phyloP scores from a whole-genome alignment of 805 yeast species.

The Candida parachauliodes region DNA sequence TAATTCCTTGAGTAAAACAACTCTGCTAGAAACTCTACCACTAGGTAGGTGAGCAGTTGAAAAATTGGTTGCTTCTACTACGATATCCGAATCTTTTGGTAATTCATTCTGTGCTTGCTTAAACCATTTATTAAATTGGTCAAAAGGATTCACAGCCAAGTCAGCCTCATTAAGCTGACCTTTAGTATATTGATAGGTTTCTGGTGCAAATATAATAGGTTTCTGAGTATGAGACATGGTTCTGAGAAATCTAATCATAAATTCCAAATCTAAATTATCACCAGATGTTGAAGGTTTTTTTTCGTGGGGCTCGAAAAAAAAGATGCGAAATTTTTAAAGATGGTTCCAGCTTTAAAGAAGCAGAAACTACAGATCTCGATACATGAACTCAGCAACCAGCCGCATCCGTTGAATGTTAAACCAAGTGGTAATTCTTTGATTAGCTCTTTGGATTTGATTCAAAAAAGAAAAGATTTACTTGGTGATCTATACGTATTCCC shows the following conservation, averaged over 20 bases:
- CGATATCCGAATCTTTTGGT: constrained; percentile 41
- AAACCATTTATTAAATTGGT: constrained; percentile 84
- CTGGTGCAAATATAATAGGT: constrained; percentile 66
- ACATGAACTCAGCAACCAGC: constrained; percentile 28
- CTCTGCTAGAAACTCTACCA: constrained; percentile 85
- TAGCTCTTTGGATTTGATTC: constrained; percentile 14
- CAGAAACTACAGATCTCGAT: constrained; percentile 14
- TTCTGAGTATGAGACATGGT: constrained; percentile 14
- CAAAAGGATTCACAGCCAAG: constrained; percentile 58
- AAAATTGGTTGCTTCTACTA: constrained; percentile 85
- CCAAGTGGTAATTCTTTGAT: constrained; percentile 70
- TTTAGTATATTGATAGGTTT: constrained; percentile 82
- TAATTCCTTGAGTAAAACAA: constrained; percentile 84
- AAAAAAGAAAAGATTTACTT: constrained; percentile 31
- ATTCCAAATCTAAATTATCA: constrained; percentile 1
- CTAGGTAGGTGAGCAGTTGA: constrained; percentile 85
- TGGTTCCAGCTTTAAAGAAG: background rate
- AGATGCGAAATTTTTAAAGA: background rate
- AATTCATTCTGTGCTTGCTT: constrained; percentile 30
- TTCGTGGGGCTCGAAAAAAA: background rate
- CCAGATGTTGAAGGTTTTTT: background rate
- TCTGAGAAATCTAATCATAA: background rate
- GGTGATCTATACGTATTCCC: constrained; percentile 53
- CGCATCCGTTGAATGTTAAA: constrained; percentile 71
- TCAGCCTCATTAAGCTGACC: constrained; percentile 53